A percentile compares a stretch with the other conserved stretches of the same genome.
Conservation (phyloP, 345 rosid genomes). For the Diplotaxis tenuifolia region DNA sequence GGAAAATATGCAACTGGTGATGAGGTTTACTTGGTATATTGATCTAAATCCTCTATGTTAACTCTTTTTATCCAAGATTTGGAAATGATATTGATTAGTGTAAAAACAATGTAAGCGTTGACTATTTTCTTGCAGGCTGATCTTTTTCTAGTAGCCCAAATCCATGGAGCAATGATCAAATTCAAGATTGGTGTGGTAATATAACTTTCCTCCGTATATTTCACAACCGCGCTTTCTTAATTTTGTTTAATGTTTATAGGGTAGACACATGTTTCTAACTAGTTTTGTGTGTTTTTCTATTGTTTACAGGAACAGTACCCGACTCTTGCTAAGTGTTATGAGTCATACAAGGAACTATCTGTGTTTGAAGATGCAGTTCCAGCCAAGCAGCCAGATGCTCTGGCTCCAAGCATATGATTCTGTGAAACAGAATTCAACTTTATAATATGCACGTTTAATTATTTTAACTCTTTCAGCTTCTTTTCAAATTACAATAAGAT, state of each 20-base stretch:
- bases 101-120: background rate
- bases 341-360: conserved; percentile 50
- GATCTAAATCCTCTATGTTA: background rate
- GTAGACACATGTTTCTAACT: background rate
- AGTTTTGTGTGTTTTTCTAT: background rate
- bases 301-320: conserved; percentile 44
- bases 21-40: conserved; percentile 62
- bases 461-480: background rate
- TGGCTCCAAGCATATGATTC: background rate
- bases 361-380: conserved; percentile 32
- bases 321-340: conserved; percentile 46
- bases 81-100: background rate
- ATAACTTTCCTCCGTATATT: background rate
- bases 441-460: background rate
- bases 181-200: conserved; percentile 75
- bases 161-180: conserved; percentile 46
- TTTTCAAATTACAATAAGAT: background rate
- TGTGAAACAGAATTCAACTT: background rate
- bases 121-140: conserved; percentile 63
- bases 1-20: conserved; percentile 80
- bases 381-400: conserved; percentile 42
- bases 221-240: background rate
- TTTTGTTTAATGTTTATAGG: background rate
- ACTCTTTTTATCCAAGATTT: background rate
- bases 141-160: conserved; percentile 71